phyloP scores from a whole-genome alignment of 305 asterid species.

The Fraxinus dipetala region DNA sequence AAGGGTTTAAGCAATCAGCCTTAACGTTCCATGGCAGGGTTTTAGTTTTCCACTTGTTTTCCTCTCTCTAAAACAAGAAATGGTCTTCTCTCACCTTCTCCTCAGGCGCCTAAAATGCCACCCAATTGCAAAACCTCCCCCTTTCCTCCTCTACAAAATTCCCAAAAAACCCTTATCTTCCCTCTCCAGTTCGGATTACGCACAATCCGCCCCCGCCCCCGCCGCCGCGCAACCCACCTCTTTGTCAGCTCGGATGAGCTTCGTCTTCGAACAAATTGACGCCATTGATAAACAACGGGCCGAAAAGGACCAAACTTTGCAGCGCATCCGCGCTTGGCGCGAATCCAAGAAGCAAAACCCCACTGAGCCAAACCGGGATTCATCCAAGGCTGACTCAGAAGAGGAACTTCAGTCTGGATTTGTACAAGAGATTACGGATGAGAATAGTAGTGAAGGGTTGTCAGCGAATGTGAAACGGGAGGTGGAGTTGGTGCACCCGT shows the following conservation, averaged over 20 bases:
- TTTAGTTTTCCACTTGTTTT: neutral
- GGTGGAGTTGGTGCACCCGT: slow-evolving; percentile 84
- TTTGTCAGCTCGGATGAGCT: slow-evolving; percentile 84
- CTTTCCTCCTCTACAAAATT: slow-evolving; percentile 18
- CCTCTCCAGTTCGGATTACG: slow-evolving; percentile 34
- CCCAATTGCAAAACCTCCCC: slow-evolving; percentile 16
- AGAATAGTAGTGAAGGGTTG: slow-evolving; percentile 32
- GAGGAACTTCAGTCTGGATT: slow-evolving; percentile 36
- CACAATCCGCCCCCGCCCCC: slow-evolving; percentile 36
- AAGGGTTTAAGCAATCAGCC: neutral
- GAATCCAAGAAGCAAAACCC: slow-evolving; percentile 54
- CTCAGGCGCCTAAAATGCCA: slow-evolving; percentile 32
- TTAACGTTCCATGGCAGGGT: neutral
- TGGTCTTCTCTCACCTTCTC: slow-evolving; percentile 35
- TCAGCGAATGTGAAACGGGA: slow-evolving; percentile 41
- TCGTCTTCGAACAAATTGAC: slow-evolving; percentile 86
- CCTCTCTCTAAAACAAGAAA: neutral
- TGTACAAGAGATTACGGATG: slow-evolving; percentile 26
- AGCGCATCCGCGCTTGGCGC: slow-evolving; percentile 90
- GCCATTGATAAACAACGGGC: slow-evolving; percentile 62
- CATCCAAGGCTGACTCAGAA: slow-evolving; percentile 25
- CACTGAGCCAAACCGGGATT: slow-evolving; percentile 25
- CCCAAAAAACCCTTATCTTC: slow-evolving; percentile 37
- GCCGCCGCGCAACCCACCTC: slow-evolving; percentile 49
- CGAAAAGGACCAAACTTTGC: slow-evolving; percentile 76